Base-by-base conservation (phyloP, 192 early-diverging fungal genomes). In the Pilaira anomala region DNA sequence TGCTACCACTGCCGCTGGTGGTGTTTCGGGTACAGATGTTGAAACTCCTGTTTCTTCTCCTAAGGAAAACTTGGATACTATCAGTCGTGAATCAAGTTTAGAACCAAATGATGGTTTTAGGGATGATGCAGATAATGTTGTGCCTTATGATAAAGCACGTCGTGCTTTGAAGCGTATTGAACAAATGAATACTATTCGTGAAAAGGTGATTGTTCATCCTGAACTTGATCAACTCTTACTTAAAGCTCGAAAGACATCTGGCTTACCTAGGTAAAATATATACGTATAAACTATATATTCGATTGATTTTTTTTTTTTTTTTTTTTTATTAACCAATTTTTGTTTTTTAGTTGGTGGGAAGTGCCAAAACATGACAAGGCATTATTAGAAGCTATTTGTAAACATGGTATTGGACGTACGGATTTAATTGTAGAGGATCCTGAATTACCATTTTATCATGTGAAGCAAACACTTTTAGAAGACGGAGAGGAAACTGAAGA, bases 71-170 rank as follows among this genome's bases (percentile, higher is more conserved):
- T 26, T 36, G 14, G 26, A 29, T 49, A 62, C n/a, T 25, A 29
- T 48, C 7, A 75, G 73, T 33, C 59, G 73, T 28, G 73, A 75
- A 25, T 75, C 73, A 3, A 75, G 73, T 57, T 39, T 62, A 36
- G 73, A 70, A 12, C 73, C 73, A 26, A 66, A 71, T 1, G 73
- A 79, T n/a, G 60, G 60, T 12, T 68, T 73, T 16, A 79, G 76
- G 16, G 64, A 73, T 7, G 74, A 78, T 42, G 76, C 67, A 12
- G 66, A 69, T 19, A 64, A 68, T 26, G 60, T 71, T 12, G 78
- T 88, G 3, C 85, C 86, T 26, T 74, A 82, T 50, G 90, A 90
- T 46, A 83, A 83, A 50, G 88, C 90, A 16, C 83, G 84, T 48
- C 83, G 85, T 56, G 61, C 89, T 7, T 36, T 90, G 24, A 90